These are phyloP conservation scores for Rubia yunnanensis DNA, from an alignment of 257 asterid species.

Conservation along the genomic window DNA sequence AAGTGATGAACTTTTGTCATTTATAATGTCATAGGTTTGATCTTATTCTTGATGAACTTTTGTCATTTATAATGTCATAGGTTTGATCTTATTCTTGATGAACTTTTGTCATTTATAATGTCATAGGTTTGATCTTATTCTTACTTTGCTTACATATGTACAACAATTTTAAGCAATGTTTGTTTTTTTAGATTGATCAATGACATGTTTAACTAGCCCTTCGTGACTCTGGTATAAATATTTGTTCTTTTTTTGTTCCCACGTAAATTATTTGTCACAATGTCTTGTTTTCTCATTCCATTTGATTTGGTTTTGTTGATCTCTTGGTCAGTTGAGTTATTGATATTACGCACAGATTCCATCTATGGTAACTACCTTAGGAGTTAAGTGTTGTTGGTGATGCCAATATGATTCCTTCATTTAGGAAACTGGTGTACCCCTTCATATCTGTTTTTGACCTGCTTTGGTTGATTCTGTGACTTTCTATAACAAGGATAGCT, in stretches of 20 bases:
- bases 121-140: background rate
- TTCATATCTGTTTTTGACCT: background rate
- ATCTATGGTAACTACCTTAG: background rate
- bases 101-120: background rate
- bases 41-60: background rate
- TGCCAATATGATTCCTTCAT: background rate
- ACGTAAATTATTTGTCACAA: background rate
- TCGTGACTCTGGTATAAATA: background rate
- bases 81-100: background rate
- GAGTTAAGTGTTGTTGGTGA: background rate
- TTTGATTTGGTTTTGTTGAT: background rate
- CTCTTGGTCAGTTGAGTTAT: background rate
- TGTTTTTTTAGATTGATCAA: background rate
- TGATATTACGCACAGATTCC: background rate
- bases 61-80: background rate
- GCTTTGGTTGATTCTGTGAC: background rate
- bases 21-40: no score
- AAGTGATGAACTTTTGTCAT: background rate
- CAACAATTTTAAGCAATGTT: background rate
- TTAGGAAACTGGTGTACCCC: background rate
- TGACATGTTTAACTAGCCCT: background rate
- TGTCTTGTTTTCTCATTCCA: background rate
- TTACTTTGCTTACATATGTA: background rate
- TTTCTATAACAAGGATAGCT: background rate
- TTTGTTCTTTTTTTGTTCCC: background rate